Evolutionary conservation across 768 basidiomycete species (phyloP).

Genomic region (Filobasidium floriforme): DNA sequence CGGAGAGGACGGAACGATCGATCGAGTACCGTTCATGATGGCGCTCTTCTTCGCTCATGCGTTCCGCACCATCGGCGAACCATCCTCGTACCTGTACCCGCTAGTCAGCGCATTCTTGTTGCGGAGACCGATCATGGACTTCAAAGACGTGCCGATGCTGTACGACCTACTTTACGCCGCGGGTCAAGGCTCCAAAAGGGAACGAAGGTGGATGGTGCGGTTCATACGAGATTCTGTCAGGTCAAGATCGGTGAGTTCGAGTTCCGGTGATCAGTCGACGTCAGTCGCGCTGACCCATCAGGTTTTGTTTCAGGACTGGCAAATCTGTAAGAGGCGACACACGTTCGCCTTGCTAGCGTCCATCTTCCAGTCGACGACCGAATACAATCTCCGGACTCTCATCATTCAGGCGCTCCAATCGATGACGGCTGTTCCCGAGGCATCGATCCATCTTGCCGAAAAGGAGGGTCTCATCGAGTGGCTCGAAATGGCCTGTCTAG

Average conservation of each 20-base stretch:
- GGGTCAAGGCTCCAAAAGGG: constrained; percentile 72
- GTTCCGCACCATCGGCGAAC: constrained; percentile 72
- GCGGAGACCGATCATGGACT: constrained; percentile 75
- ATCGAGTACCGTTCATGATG: constrained; percentile 65
- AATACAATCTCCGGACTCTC: constrained; percentile 52
- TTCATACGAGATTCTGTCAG: constrained; percentile 75
- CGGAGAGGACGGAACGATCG: constrained; percentile 41
- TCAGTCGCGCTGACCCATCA: not conserved
- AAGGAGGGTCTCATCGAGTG: constrained; percentile 68
- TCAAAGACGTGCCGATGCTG: constrained; percentile 78
- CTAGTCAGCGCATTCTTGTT: constrained; percentile 77
- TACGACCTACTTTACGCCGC: constrained; percentile 78
- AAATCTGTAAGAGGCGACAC: constrained; percentile 66
- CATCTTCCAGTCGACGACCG: constrained; percentile 63
- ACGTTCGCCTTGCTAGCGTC: constrained; percentile 84
- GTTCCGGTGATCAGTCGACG: not conserved
- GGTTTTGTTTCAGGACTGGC: constrained; percentile 59
- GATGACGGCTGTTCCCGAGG: constrained; percentile 53
- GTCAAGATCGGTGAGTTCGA: constrained; percentile 45
- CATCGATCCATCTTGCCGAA: constrained; percentile 62
- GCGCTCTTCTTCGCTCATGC: constrained; percentile 78
- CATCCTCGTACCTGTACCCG: constrained; percentile 81
- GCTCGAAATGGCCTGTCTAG: constrained; percentile 62
- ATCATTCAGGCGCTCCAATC: constrained; percentile 52
- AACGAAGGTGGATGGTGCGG: constrained; percentile 78